phyloP scores from a whole-genome alignment of 1,284 basidiomycete species.

The Fomes fomentarius region DNA sequence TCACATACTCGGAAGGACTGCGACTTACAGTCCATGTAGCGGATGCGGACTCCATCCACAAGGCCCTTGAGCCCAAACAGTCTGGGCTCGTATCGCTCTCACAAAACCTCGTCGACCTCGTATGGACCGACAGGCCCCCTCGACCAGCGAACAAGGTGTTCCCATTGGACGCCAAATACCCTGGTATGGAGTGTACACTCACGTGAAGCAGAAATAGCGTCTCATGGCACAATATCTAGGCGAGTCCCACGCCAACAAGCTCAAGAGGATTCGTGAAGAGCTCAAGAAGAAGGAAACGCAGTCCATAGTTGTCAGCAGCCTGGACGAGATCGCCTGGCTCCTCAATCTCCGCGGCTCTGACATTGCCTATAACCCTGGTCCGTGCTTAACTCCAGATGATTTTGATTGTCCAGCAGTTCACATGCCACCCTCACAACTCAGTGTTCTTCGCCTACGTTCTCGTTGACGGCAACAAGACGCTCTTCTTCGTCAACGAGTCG shows the following conservation, averaged over 20 bases:
- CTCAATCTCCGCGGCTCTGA: slow-evolving; percentile 95
- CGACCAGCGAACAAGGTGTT: slow-evolving; percentile 76
- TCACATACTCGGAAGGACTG: too few relatives aligned
- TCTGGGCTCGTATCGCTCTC: slow-evolving; percentile 67
- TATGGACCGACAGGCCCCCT: slow-evolving; percentile 80
- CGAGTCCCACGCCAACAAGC: slow-evolving; percentile 67
- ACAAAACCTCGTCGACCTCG: slow-evolving; percentile 80
- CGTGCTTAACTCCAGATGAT: too few relatives aligned
- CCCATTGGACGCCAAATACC: slow-evolving; percentile 71
- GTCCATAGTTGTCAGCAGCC: slow-evolving; percentile 76
- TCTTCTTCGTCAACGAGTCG: slow-evolving; percentile 75
- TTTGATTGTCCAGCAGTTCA: too few relatives aligned
- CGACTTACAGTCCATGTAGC: too few relatives aligned
- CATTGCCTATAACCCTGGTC: slow-evolving; percentile 89
- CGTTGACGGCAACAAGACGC: slow-evolving; percentile 66
- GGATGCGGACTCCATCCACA: slow-evolving; percentile 61
- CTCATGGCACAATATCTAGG: slow-evolving; percentile 42
- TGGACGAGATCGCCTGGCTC: slow-evolving; percentile 93
- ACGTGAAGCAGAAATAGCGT: background rate
- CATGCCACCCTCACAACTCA: too few relatives aligned
- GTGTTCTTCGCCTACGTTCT: slow-evolving; percentile 96
- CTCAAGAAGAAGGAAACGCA: slow-evolving; percentile 66
- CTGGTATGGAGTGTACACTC: slow-evolving; percentile 42
- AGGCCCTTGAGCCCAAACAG: slow-evolving; percentile 51
- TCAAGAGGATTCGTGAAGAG: slow-evolving; percentile 67